These are phyloP conservation scores for Fusarium verticillioides DNA, from an alignment of 2,329 filamentous ascomycete genomes.

Conservation along the genomic window DNA sequence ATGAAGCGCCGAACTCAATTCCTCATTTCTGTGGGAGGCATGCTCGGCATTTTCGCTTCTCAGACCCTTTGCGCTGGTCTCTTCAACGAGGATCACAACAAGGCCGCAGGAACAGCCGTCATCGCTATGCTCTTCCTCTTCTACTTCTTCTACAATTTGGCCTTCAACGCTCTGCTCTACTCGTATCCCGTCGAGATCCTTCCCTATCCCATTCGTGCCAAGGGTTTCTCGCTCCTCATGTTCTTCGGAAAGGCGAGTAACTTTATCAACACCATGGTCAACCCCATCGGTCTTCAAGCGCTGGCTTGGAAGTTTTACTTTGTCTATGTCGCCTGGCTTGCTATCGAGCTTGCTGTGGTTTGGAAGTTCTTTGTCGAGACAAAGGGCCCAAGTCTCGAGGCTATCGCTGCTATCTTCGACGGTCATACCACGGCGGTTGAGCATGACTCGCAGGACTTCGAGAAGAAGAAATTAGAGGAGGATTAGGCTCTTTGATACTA, in stretches of 20 bases:
- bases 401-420: neutral
- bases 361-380: conserved; percentile 12
- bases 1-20: conserved; percentile 37
- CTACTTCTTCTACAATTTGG: conserved; percentile 35
- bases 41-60: conserved; percentile 25
- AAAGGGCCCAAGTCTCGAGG: neutral
- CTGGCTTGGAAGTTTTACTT: conserved; percentile 3
- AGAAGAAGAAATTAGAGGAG: neutral
- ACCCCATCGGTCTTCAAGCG: neutral
- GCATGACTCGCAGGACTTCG: neutral
- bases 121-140: conserved; percentile 29
- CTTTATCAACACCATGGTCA: conserved; percentile 11
- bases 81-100: conserved; percentile 24
- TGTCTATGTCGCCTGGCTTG: neutral
- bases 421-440: neutral
- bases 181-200: conserved; percentile 31
- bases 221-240: conserved; percentile 32
- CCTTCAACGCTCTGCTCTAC: conserved; percentile 32
- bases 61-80: conserved; percentile 28
- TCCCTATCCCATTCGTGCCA: conserved; percentile 21
- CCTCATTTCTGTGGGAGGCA: conserved; percentile 22
- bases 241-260: conserved; percentile 16
- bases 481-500: neutral
- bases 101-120: conserved; percentile 3
- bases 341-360: neutral